A percentile compares a stretch with the other conserved stretches of the same genome.
phyloP scores from a whole-genome alignment of 1,284 basidiomycete species.

The Pseudozyma hubeiensis region DNA sequence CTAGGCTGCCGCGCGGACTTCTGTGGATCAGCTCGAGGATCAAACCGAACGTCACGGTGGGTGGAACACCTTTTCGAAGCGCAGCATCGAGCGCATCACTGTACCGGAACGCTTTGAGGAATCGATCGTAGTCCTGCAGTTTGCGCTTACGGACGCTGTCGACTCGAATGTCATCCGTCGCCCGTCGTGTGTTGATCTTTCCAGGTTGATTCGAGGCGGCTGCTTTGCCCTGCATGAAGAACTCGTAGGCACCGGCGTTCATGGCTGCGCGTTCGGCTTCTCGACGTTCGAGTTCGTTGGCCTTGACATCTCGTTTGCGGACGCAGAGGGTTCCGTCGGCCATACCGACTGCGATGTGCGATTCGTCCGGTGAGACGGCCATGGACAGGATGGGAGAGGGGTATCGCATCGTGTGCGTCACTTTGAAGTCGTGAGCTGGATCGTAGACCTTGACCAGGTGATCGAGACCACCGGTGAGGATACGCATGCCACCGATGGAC shows the following conservation, averaged over 20 bases:
- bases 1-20: constrained; percentile 70
- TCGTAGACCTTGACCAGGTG: constrained; percentile 99
- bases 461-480: constrained; percentile 91
- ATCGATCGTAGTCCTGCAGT: constrained; percentile 86
- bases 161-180: constrained; percentile 70
- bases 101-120: constrained; percentile 93
- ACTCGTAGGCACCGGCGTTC: constrained; percentile 77
- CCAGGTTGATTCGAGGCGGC: constrained; percentile 35
- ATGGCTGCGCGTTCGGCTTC: constrained; percentile 72
- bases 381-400: constrained; percentile 90
- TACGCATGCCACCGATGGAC: constrained; percentile 74
- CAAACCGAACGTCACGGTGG: constrained; percentile 82
- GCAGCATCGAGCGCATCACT: constrained; percentile 81
- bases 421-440: constrained; percentile 77
- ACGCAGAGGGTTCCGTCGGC: constrained; percentile 86
- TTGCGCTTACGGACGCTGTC: constrained; percentile 79
- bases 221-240: constrained; percentile 72
- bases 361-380: constrained; percentile 96
- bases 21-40: constrained; percentile 91
- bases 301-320: constrained; percentile 76
- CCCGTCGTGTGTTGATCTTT: constrained; percentile 18
- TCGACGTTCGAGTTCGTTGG: constrained; percentile 73
- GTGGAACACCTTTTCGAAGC: constrained; percentile 57
- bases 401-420: constrained; percentile 98
- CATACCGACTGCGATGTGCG: constrained; percentile 94